phyloP scores from a whole-genome alignment of 257 asterid genomes.

The Eustoma russellianum region DNA sequence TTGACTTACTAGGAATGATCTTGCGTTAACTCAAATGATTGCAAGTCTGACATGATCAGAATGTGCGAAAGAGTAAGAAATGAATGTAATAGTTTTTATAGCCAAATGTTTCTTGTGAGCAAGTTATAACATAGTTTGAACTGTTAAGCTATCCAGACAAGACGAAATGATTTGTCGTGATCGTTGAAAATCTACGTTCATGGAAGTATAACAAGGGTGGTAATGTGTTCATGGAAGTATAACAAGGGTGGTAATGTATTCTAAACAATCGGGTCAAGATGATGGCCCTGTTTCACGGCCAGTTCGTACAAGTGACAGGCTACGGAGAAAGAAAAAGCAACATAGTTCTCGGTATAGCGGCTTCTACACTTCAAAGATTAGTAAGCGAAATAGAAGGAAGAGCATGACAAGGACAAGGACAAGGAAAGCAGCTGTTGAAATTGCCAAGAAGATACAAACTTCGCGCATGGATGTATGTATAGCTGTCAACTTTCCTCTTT shows the following conservation, averaged over 20 bases:
- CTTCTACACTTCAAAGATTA: conserved; percentile 36
- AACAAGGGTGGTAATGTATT: conserved; percentile 43
- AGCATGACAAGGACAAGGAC: too few relatives aligned
- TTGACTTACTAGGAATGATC: too few relatives aligned
- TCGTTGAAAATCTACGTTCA: not conserved
- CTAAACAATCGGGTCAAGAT: conserved; percentile 58
- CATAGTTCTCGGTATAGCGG: conserved; percentile 38
- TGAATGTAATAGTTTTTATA: too few relatives aligned
- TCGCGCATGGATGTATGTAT: conserved; percentile 55
- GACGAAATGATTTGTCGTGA: not conserved
- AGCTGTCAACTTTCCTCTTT: conserved; percentile 9
- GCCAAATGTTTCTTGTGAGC: too few relatives aligned
- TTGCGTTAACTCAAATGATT: too few relatives aligned
- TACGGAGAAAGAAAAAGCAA: conserved; percentile 61
- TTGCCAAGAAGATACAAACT: conserved; percentile 58
- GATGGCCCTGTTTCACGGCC: conserved; percentile 83
- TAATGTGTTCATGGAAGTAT: conserved; percentile 36
- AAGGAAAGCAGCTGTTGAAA: conserved; percentile 73
- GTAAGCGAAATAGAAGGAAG: conserved; percentile 55
- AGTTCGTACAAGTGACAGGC: conserved; percentile 89
- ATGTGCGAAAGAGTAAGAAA: too few relatives aligned
- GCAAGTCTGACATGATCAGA: too few relatives aligned
- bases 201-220: too few relatives aligned
- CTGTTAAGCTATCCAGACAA: too few relatives aligned
- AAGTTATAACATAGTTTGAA: too few relatives aligned